Conservation (phyloP, 352 stramenopile genomes). For the Globisporangium emineosum region DNA sequence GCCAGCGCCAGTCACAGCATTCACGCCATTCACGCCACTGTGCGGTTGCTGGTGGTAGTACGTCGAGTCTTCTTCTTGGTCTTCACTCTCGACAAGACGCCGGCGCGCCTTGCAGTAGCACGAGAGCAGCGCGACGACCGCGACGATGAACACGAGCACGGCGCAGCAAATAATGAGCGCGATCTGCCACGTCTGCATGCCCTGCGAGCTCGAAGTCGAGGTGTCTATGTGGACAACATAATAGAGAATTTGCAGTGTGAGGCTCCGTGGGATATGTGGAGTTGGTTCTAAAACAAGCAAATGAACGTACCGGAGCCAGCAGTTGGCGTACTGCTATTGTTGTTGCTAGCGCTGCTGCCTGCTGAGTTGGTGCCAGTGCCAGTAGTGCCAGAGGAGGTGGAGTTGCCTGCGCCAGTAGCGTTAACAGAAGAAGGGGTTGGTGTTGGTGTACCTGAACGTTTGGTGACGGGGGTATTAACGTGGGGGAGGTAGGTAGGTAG, state of each 20-base stretch:
- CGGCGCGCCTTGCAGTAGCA: slow-evolving; percentile 57
- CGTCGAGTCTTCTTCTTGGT: slow-evolving; percentile 32
- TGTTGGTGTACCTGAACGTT: slow-evolving; percentile 15
- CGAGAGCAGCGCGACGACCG: slow-evolving; percentile 44
- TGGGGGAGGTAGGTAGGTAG: neutral
- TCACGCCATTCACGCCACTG: slow-evolving; percentile 9
- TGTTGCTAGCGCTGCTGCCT: neutral
- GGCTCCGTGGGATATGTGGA: neutral
- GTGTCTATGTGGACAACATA: neutral
- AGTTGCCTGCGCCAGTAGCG: slow-evolving; percentile 12
- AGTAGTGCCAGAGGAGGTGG: neutral
- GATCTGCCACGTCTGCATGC: slow-evolving; percentile 52
- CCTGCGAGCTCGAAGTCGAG: slow-evolving; percentile 17
- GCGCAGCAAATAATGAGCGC: slow-evolving; percentile 56
- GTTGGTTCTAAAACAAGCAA: neutral
- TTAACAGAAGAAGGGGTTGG: slow-evolving; percentile 11
- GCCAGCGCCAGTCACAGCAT: neutral
- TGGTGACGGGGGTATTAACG: neutral
- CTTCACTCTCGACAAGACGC: slow-evolving; percentile 48
- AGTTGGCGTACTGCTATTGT: slow-evolving; percentile 3
- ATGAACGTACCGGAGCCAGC: neutral
- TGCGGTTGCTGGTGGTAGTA: slow-evolving; percentile 44
- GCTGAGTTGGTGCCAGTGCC: slow-evolving; percentile 2
- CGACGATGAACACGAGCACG: slow-evolving; percentile 46
- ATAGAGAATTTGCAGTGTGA: neutral